These are phyloP conservation scores for Brassica rapa DNA, from an alignment of 345 rosid species.

Conservation along the genomic window DNA sequence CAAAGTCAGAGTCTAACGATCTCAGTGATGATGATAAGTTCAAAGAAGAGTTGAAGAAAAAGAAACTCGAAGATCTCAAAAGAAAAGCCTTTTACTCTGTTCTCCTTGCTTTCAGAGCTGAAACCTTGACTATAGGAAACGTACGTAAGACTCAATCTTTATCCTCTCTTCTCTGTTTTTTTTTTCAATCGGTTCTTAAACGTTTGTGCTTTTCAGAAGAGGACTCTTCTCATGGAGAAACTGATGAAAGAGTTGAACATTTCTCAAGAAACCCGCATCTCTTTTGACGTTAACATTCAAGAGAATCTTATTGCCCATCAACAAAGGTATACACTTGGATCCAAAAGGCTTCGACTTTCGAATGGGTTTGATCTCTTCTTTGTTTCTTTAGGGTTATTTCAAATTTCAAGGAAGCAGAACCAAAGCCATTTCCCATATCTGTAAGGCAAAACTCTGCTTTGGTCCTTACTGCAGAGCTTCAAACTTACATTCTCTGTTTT, in stretches of 20 bases:
- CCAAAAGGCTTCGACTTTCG: slow-evolving; percentile 6
- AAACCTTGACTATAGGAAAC: neutral
- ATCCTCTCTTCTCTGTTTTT: neutral
- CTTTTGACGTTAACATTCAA: neutral
- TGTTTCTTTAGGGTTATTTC: neutral
- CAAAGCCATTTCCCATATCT: neutral
- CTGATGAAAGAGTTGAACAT: slow-evolving; percentile 21
- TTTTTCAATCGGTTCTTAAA: neutral
- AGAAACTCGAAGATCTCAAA: neutral
- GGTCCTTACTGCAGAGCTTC: no score
- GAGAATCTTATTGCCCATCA: neutral
- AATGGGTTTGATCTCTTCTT: neutral
- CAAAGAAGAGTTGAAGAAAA: neutral
- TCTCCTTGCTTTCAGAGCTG: slow-evolving; percentile 10
- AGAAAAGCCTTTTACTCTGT: slow-evolving; percentile 20
- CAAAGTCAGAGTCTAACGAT: neutral
- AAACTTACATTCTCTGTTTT: no score
- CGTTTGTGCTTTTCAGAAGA: slow-evolving; percentile 9
- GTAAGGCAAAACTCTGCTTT: neutral
- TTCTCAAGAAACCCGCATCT: neutral
- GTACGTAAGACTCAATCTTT: neutral
- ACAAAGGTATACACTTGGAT: neutral
- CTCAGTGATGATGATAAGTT: neutral
- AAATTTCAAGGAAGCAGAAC: neutral
- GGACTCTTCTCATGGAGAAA: neutral